Evolutionary conservation across 106 monocot genomes (phyloP), one percentile per base, ranked within the genome.

Genomic region (Acanthochlamys bracteata): DNA sequence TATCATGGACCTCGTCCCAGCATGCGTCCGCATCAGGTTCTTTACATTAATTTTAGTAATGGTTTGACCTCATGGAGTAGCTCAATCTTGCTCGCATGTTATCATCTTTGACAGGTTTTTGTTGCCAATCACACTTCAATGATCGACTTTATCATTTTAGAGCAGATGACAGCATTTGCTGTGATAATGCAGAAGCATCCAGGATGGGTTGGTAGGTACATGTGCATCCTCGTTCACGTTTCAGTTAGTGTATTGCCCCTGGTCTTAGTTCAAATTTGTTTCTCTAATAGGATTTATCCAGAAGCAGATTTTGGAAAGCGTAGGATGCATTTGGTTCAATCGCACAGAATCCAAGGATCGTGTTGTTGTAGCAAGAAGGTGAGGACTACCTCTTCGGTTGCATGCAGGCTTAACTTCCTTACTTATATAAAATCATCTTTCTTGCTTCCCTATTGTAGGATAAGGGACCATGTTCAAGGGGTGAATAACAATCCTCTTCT

Each of bases 151-250:
- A 90, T 95, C 61, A 84, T 95, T 75, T 66, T 95, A 57, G 95
- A 95, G 71, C 95, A 95, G 55, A 95, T 90, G 84, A 84, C 95
- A 57, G 87, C 95, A 68, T 95, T 95, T 95, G 95, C 95, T 56
- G 95, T 95, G 60, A 95, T 95, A 49, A 95, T 95, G 95, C 95
- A 95, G 72, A 95, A 95, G 33, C 95, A 95, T 82, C 95, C 95
- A 73, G 95, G 95, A 71, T 90, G 95, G 95, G 95, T 95, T 78
- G 95, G 95, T 95, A 72, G 72, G 90, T n/a, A 25, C 61, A n/a
- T 54, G 22, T 45, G n/a, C n/a, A n/a, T n/a, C n/a, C n/a, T n/a
- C n/a, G n/a, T n/a, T n/a, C n/a, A n/a, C n/a, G n/a, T n/a, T n/a
- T n/a, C n/a, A n/a, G n/a, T n/a, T n/a, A n/a, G n/a, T n/a, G n/a